These are phyloP conservation scores for Penicillium arizonense DNA, from an alignment of 495 filamentous ascomycete genomes.

Conservation along the genomic window DNA sequence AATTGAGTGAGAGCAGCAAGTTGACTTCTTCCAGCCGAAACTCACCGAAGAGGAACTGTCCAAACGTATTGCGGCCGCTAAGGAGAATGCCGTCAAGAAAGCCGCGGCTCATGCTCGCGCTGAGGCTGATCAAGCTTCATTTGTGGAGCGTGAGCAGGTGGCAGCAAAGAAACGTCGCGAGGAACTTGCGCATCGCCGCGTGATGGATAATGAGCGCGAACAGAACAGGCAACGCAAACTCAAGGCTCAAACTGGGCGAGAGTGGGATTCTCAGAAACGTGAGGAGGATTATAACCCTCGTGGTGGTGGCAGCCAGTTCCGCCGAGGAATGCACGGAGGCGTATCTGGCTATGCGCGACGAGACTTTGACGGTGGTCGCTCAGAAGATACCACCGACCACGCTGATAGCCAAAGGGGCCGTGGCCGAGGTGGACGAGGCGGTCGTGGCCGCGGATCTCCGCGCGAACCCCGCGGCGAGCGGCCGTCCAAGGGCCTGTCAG, in stretches of 20 bases:
- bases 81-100: slow-evolving; percentile 55
- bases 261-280: slow-evolving; percentile 76
- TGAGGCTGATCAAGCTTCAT: slow-evolving; percentile 66
- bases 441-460: slow-evolving; percentile 33
- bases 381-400: slow-evolving; percentile 16
- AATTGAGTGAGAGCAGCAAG: background rate
- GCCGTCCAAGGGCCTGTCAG: slow-evolving; percentile 17
- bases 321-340: slow-evolving; percentile 62
- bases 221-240: slow-evolving; percentile 70
- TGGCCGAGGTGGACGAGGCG: slow-evolving; percentile 29
- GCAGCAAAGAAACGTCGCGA: slow-evolving; percentile 52
- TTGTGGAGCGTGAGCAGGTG: slow-evolving; percentile 62
- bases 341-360: slow-evolving; percentile 42
- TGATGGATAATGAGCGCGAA: slow-evolving; percentile 70
- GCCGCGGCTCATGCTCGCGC: slow-evolving; percentile 62
- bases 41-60: slow-evolving; percentile 68
- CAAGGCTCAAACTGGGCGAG: slow-evolving; percentile 60
- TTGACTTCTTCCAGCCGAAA: slow-evolving; percentile 46
- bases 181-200: slow-evolving; percentile 54
- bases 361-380: slow-evolving; percentile 28
- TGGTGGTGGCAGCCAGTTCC: slow-evolving; percentile 43
- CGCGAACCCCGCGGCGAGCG: slow-evolving; percentile 30
- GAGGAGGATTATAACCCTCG: slow-evolving; percentile 57
- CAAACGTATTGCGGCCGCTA: slow-evolving; percentile 57
- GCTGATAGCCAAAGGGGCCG: slow-evolving; percentile 16